phyloP scores from a whole-genome alignment of 78 protist species.

The Polysphondylium violaceum region DNA sequence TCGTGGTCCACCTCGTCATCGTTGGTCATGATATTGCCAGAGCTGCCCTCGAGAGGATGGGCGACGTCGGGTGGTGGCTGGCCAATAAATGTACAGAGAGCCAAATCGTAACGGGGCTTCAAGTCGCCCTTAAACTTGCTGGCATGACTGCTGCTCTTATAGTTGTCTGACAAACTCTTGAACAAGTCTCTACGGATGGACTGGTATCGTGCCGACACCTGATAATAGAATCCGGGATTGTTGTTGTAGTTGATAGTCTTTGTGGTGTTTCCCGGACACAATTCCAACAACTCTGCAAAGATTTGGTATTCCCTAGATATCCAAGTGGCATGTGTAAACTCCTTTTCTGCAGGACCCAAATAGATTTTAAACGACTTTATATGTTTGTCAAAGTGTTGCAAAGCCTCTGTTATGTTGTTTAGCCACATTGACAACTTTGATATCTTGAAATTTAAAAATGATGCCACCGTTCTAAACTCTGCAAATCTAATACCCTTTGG shows the following conservation, averaged over 20 bases:
- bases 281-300: constrained; percentile 66
- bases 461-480: constrained; percentile 62
- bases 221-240: constrained; percentile 67
- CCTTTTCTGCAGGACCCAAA: constrained; percentile 53
- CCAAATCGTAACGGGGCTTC: constrained; percentile 26
- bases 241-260: neutral
- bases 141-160: neutral
- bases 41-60: constrained; percentile 36
- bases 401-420: constrained; percentile 27
- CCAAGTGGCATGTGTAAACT: constrained; percentile 62
- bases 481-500: constrained; percentile 45
- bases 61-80: constrained; percentile 70
- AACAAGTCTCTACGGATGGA: constrained; percentile 22
- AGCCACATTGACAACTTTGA: constrained; percentile 12
- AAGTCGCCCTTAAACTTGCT: constrained; percentile 26
- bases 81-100: constrained; percentile 27
- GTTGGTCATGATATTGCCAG: neutral
- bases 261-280: constrained; percentile 36
- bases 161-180: constrained; percentile 12
- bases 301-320: constrained; percentile 77
- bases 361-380: constrained; percentile 26
- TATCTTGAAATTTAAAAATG: constrained; percentile 56
- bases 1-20: constrained; percentile 46
- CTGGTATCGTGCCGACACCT: constrained; percentile 51
- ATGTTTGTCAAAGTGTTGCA: constrained; percentile 76